Conservation (phyloP, 352 stramenopile species). For the Phytophthora tubulina region DNA sequence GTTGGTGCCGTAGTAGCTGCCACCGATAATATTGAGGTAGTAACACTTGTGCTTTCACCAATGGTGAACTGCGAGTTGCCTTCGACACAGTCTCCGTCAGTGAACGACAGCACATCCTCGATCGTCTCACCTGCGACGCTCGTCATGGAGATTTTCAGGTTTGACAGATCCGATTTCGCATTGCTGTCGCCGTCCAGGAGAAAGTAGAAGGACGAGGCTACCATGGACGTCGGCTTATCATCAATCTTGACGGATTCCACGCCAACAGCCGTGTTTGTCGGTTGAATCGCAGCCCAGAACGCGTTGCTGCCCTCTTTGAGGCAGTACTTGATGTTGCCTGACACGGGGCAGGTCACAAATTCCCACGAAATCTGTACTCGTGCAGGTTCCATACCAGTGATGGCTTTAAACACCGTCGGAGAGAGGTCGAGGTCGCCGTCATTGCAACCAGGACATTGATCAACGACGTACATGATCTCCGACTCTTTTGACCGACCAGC, state of each 20-base stretch:
- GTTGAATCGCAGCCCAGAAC: slow-evolving; percentile 36
- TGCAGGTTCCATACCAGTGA: slow-evolving; percentile 23
- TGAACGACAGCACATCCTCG: slow-evolving; percentile 61
- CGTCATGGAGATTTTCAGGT: slow-evolving; percentile 54
- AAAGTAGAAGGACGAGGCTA: slow-evolving; percentile 76
- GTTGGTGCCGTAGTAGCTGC: not conserved
- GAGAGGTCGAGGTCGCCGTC: slow-evolving; percentile 33
- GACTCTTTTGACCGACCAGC: slow-evolving; percentile 18
- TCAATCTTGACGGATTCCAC: slow-evolving; percentile 30
- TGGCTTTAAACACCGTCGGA: slow-evolving; percentile 27
- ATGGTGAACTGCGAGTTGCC: slow-evolving; percentile 34
- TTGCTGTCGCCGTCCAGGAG: slow-evolving; percentile 54
- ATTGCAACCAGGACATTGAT: slow-evolving; percentile 33
- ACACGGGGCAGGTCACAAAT: slow-evolving; percentile 29
- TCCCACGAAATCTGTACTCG: slow-evolving; percentile 30
- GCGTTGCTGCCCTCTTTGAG: slow-evolving; percentile 32
- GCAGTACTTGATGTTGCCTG: slow-evolving; percentile 30
- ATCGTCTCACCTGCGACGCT: slow-evolving; percentile 60
- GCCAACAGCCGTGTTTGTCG: slow-evolving; percentile 18
- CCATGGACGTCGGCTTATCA: slow-evolving; percentile 56
- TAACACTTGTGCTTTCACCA: not conserved
- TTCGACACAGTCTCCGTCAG: slow-evolving; percentile 52
- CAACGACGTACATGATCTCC: slow-evolving; percentile 32
- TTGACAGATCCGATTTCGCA: slow-evolving; percentile 43
- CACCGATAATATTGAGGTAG: not conserved